Evolutionary conservation across 2,329 filamentous ascomycete species (phyloP), one percentile per base, ranked within the genome.

Genomic region (Ophiostoma novo-ulmi): DNA sequence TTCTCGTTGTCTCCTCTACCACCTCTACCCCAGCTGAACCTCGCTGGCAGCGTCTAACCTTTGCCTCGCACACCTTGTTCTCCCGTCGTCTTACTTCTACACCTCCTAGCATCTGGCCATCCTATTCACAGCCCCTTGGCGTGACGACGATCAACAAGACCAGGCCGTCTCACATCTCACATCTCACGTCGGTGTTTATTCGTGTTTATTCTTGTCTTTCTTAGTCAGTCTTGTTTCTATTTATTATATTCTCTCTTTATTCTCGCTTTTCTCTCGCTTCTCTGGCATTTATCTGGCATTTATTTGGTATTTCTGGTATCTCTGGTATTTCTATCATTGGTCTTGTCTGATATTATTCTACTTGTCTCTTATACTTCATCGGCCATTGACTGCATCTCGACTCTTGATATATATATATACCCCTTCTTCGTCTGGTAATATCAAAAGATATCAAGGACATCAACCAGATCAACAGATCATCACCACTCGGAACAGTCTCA

Each of bases 391-490:
- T 20, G 8, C 31, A 36, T 61, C 55, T 31, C 22, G 1, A 58
- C 22, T 22, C 26, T 39, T 65, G 31, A 64, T 64, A 13, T 65
- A 63, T 63, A 63, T 63, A 63, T 65, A 39, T 64, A 64, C 20
- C 61, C 61, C 5, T 14, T 11, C 35, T 14, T 26, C 26, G 4
- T 17, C 55, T 61, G 31, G 8, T 7, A 31, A 31, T 58, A 17
- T 44, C 44, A 48, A 48, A 6, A 55, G 1, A 55, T 22, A 55
- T 26, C 48, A 44, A 14, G 20, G 14, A 39, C 10, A 55, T 7
- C n/a, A 55, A 22, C 6, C 48, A 55, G 11, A 1, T 22, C n/a
- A 14, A 44, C 14, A 44, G 14, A 44, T 5, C 14, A 44, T 44
- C 41, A 17, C 31, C 31, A 31, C 31, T 3, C 31, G 31, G 31